A percentile compares a stretch with the other conserved stretches of the same genome.
Conservation (phyloP, 2,329 filamentous ascomycete genomes). For the Fusarium chuoi region DNA sequence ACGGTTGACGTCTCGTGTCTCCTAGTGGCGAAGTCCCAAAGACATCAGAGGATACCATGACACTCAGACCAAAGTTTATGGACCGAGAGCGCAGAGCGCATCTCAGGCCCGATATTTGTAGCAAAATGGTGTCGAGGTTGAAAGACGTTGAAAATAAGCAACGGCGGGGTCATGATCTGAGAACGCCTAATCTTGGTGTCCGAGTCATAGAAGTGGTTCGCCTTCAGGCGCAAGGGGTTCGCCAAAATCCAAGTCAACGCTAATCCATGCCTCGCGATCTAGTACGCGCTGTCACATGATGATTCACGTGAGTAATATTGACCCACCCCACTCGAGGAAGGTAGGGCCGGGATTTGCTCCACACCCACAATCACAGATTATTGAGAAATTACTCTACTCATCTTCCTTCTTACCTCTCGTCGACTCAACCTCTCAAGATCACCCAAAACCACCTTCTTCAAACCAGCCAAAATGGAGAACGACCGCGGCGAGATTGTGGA, state of each 20-base stretch:
- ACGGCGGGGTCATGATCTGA: constrained; percentile 26
- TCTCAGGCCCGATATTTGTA: constrained; percentile 47
- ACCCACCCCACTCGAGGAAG: constrained; percentile 41
- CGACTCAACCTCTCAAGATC: constrained; percentile 46
- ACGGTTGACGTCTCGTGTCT: constrained; percentile 47
- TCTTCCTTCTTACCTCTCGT: constrained; percentile 43
- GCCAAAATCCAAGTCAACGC: constrained; percentile 4
- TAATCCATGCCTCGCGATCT: constrained; percentile 32
- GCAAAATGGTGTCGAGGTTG: constrained; percentile 44
- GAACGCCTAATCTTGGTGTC: constrained; percentile 21
- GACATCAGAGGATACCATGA: constrained; percentile 50
- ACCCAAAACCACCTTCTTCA: constrained; percentile 43
- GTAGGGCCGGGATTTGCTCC: constrained; percentile 24
- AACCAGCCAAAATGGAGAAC: constrained; percentile 91
- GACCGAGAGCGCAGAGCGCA: constrained; percentile 60
- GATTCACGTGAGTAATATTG: neutral
- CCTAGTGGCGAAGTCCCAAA: constrained; percentile 47
- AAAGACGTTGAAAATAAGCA: constrained; percentile 7
- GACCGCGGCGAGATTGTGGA: constrained; percentile 99
- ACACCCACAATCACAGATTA: constrained; percentile 42
- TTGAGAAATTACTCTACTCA: constrained; percentile 26
- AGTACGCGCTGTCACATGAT: constrained; percentile 50
- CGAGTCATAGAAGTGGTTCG: constrained; percentile 22
- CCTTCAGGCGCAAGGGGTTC: constrained; percentile 14
- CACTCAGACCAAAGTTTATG: constrained; percentile 34